These are phyloP conservation scores for Aspergillus ostianus DNA, from an alignment of 495 filamentous ascomycete species.

Conservation along the genomic window DNA sequence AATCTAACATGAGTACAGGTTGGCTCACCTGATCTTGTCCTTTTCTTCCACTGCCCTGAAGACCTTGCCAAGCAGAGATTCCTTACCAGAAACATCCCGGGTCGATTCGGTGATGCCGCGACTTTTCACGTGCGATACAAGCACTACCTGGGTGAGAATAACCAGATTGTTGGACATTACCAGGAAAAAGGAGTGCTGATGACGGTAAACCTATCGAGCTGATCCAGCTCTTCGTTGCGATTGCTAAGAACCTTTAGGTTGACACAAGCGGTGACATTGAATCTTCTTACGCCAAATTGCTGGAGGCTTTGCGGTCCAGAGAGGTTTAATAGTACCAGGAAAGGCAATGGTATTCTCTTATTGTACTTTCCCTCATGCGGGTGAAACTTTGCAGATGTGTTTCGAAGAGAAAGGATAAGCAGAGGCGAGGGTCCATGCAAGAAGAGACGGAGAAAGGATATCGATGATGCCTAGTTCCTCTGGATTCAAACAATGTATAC, in stretches of 20 bases:
- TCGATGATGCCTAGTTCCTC: too few relatives aligned
- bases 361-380: not conserved
- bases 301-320: not conserved
- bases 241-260: not conserved
- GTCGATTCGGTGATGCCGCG: not conserved
- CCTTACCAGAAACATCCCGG: not conserved
- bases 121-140: not conserved
- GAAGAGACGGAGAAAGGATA: too few relatives aligned
- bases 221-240: not conserved
- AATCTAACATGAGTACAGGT: not conserved
- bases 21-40: not conserved
- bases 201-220: not conserved
- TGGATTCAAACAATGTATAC: too few relatives aligned
- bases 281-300: not conserved
- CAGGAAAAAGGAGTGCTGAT: not conserved
- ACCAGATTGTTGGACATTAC: not conserved
- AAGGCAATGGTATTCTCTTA: not conserved
- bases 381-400: too few relatives aligned
- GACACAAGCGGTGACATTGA: constrained; percentile 3
- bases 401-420: too few relatives aligned
- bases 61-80: not conserved
- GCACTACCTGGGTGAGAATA: not conserved
- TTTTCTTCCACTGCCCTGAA: constrained; percentile 1
- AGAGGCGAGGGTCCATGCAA: too few relatives aligned
- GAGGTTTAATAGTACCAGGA: not conserved